Conservation (phyloP, 1,284 basidiomycete genomes). For the Rhodotorula sp. region DNA sequence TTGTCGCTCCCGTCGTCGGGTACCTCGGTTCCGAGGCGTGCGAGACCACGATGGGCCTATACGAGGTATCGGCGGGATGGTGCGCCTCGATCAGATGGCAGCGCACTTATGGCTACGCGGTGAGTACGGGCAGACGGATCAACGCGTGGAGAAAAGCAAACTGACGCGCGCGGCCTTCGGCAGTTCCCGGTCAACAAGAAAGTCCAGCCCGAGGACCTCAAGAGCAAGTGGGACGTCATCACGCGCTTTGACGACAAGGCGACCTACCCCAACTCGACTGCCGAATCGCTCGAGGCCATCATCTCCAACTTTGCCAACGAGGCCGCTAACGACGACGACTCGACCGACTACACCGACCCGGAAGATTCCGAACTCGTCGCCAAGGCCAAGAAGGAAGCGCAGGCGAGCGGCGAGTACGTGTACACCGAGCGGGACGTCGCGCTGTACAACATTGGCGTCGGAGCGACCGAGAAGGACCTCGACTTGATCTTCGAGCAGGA, state of each 20-base stretch:
- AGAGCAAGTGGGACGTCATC: constrained; percentile 74
- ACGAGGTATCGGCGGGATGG: constrained; percentile 92
- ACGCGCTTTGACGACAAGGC: constrained; percentile 72
- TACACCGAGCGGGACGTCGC: constrained; percentile 82
- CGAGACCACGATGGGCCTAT: constrained; percentile 72
- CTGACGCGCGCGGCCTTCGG: too few relatives aligned
- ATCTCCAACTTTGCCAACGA: constrained; percentile 41
- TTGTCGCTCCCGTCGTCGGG: constrained; percentile 84
- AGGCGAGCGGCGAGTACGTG: constrained; percentile 62
- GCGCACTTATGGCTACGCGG: constrained; percentile 68
- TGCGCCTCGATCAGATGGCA: constrained; percentile 92
- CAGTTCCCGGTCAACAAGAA: constrained; percentile 73
- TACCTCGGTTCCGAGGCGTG: constrained; percentile 84
- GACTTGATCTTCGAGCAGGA: constrained; percentile 89
- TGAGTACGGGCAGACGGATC: constrained; percentile 2
- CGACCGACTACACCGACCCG: constrained; percentile 62
- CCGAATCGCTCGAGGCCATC: constrained; percentile 68
- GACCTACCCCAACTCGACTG: constrained; percentile 69
- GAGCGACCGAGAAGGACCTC: constrained; percentile 89
- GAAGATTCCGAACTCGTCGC: constrained; percentile 83
- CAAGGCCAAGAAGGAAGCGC: constrained; percentile 70
- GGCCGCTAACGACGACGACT: constrained; percentile 9
- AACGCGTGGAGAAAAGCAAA: too few relatives aligned
- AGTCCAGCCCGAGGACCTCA: constrained; percentile 74
- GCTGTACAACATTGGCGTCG: constrained; percentile 92